Evolutionary conservation across 257 asterid species (phyloP).

Genomic region (Nicotiana sylvestris): DNA sequence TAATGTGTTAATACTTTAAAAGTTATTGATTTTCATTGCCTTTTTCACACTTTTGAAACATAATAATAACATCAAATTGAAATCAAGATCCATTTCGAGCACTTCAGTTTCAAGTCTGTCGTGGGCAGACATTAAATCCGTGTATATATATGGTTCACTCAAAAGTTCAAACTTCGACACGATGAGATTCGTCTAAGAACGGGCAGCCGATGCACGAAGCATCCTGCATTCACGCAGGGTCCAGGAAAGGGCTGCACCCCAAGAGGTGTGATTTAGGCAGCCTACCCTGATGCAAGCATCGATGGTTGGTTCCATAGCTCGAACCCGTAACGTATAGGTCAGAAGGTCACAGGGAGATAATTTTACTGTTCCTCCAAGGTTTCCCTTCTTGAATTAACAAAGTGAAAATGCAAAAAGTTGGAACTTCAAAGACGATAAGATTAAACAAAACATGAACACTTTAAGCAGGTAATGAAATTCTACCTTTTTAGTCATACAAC

Average conservation of each 20-base stretch:
- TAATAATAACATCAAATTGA: neutral
- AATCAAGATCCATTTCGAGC: neutral
- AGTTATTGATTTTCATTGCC: neutral
- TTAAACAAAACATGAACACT: neutral
- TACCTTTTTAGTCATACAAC: neutral
- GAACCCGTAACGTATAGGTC: too few species aligned
- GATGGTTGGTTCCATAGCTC: too few species aligned
- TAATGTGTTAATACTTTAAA: neutral
- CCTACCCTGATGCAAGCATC: too few species aligned
- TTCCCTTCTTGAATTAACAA: neutral
- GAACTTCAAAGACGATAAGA: too few species aligned
- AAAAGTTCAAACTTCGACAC: neutral
- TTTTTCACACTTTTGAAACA: neutral
- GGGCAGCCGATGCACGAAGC: too few species aligned
- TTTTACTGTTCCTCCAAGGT: too few species aligned
- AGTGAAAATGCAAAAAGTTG: neutral
- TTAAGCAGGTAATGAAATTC: neutral
- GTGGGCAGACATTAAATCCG: neutral
- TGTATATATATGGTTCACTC: neutral
- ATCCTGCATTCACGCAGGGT: too few species aligned
- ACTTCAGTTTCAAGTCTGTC: neutral
- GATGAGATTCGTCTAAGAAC: neutral
- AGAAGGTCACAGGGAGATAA: too few species aligned
- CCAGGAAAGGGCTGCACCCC: too few species aligned
- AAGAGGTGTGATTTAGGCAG: too few species aligned